These are phyloP conservation scores for Zymoseptoria brevis DNA, from an alignment of 2,329 filamentous ascomycete species.

Conservation along the genomic window DNA sequence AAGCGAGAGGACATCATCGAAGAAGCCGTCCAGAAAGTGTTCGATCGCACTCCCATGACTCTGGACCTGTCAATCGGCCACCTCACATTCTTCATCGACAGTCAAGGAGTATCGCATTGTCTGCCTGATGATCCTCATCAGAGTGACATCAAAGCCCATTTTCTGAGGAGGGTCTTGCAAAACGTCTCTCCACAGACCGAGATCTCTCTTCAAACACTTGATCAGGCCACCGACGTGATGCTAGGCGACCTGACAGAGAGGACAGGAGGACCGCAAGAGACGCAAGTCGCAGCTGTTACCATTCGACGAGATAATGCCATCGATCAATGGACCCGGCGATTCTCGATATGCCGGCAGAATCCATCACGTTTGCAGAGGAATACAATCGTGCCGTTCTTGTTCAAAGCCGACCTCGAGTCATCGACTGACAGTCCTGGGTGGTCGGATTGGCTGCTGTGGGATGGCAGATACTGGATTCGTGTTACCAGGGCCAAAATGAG, in stretches of 20 bases:
- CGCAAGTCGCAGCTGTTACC: not conserved
- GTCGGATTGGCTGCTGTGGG: constrained; percentile 41
- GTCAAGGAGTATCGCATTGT: not conserved
- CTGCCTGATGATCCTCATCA: not conserved
- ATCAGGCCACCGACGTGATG: constrained; percentile 33
- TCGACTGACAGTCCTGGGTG: not conserved
- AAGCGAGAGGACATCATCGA: constrained; percentile 40
- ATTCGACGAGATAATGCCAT: not conserved
- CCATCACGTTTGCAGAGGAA: not conserved
- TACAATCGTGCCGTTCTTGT: not conserved
- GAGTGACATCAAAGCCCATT: constrained; percentile 29
- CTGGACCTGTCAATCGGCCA: constrained; percentile 32
- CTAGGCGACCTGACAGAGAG: constrained; percentile 28
- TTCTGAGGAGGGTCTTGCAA: constrained; percentile 43
- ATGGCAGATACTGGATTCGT: constrained; percentile 50
- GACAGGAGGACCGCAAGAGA: not conserved
- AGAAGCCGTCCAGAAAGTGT: constrained; percentile 46
- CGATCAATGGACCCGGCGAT: not conserved
- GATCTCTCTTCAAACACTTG: constrained; percentile 38
- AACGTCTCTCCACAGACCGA: constrained; percentile 42
- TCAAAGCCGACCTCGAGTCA: not conserved
- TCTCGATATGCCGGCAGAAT: not conserved
- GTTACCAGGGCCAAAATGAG: constrained; percentile 20
- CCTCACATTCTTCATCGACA: constrained; percentile 8
- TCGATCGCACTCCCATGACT: constrained; percentile 44